Base-by-base conservation (phyloP, 1,139 yeast species). In the Yamadazyma atmosphaerica region DNA sequence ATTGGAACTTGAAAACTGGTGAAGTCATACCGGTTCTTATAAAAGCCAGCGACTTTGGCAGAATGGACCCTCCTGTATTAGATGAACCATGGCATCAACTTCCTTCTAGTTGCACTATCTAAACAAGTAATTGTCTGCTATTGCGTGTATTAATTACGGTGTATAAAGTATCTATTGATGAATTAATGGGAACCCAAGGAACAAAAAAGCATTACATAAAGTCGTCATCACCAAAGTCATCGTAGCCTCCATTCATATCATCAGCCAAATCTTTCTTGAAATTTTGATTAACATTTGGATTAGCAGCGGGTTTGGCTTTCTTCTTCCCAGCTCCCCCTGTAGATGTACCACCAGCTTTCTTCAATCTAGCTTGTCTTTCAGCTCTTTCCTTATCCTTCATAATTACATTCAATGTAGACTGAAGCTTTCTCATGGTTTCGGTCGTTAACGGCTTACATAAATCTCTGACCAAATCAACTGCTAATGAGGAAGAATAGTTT, bases 311-410 rank as follows among this genome's bases (percentile, higher is more conserved):
- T 72, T 88, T 89, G 47, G 83, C 90, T 79, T 90, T 89, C 81
- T 88, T 86, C 76, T 87, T 88, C 57, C 96, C 97, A 23, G 95
- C 92, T 60, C 97, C 95, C 56, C 94, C 95, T 33, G 94, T 84
- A 30, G 92, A 81, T 34, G 92, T 84, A 47, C 92, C 92, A 45
- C 92, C 92, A 34, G 88, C 77, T 60, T 82, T 83, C 55, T 83
- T 77, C 55, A 85, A 69, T 66, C 95, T 78, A 3, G 85, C 87
- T 55, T 76, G 84, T 71, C 97, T 86, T 68, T 90, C 98, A 43
- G 83, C 85, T 60, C 83, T 84, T 63, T 85, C 92, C 69, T 92
- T 92, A 41, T 89, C 96, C 56, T 84, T 89, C 46, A 85, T 72
- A 40, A 84, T 63, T 6, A 90, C 92, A 51, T 81, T 86, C 56